Evolutionary conservation across 2,329 filamentous ascomycete species (phyloP).

Genomic region (Fusarium oligoseptatum): DNA sequence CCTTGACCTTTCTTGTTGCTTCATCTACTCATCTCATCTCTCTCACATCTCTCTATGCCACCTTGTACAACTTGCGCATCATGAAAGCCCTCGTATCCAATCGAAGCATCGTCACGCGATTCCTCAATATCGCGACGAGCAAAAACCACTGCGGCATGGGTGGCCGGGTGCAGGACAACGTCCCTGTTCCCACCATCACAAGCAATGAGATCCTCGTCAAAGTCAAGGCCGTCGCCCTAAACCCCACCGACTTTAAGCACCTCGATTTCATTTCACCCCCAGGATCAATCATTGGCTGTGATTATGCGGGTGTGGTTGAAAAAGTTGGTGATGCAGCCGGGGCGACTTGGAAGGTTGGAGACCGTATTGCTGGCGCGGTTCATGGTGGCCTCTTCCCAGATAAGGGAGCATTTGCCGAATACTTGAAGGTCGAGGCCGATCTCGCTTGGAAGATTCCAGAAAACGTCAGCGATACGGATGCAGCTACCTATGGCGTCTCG

Average conservation of each 20-base stretch:
- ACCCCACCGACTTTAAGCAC: conserved; percentile 50
- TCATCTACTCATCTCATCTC: neutral
- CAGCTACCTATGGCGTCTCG: conserved; percentile 44
- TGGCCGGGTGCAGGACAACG: neutral
- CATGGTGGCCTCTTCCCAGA: conserved; percentile 43
- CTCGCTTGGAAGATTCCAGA: conserved; percentile 44
- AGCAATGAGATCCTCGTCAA: conserved; percentile 45
- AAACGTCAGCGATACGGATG: conserved; percentile 35
- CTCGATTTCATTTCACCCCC: conserved; percentile 48
- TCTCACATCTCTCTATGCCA: neutral
- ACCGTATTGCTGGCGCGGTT: conserved; percentile 42
- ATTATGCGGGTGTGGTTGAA: conserved; percentile 50
- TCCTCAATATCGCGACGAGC: neutral
- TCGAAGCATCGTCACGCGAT: neutral
- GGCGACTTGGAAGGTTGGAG: conserved; percentile 35
- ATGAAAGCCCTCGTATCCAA: conserved; percentile 6
- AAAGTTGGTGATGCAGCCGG: conserved; percentile 42
- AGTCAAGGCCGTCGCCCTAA: conserved; percentile 49
- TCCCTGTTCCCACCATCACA: conserved; percentile 17
- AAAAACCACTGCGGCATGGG: neutral
- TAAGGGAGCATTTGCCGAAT: conserved; percentile 48
- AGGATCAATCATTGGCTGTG: conserved; percentile 47
- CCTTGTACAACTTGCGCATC: neutral
- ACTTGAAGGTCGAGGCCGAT: conserved; percentile 39
- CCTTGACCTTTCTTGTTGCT: neutral